Evolutionary conservation across 495 filamentous ascomycete species (phyloP), one percentile per base, ranked within the genome.

Genomic region (Lophiostoma macrostomum): DNA sequence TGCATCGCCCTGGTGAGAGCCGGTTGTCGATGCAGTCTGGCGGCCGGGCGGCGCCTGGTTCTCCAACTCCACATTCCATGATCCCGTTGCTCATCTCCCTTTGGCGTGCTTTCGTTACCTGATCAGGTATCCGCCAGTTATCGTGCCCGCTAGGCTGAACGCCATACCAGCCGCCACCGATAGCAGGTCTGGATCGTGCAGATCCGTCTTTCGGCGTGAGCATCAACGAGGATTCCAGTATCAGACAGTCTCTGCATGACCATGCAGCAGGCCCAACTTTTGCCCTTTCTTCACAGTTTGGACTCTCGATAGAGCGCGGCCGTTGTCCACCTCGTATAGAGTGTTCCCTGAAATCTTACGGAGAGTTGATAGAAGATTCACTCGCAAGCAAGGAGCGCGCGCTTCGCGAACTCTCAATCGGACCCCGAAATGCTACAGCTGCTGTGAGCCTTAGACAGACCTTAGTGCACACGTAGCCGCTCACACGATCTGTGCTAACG

Each of bases 131-230:
- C 43, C 46, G 39, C 48, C 31, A 56, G 39, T 56, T 32, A 45
- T 56, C 58, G 58, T 52, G 45, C 40, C 53, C 43, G 58, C 40
- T 53, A 38, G 58, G 53, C 58, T 57, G 35, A 49, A 57, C 58
- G 53, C 53, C 53, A 46, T 36, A 36, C 57, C 52, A 53, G 53
- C 58, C 42, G 53, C 58, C 39, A 47, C 58, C 43, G 42, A 35
- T 34, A 46, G 58, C 52, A 51, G 49, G 50, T 52, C 58, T 51
- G 27, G 46, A 61, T 56, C 58, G 28, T 61, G 52, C 51, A 56
- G 58, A 61, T 61, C 58, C 39, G 40, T 35, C 27, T 20, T 39
- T 35, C 24, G 8, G 34, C 29, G 14, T 34, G 23, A 14, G 23
- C 29, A 32, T n/a, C 29, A 32, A n/a, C n/a, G n/a, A 27, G 30